These are phyloP conservation scores for Cryptococcus sp. DNA, from an alignment of 1,284 basidiomycete genomes.

Conservation along the genomic window DNA sequence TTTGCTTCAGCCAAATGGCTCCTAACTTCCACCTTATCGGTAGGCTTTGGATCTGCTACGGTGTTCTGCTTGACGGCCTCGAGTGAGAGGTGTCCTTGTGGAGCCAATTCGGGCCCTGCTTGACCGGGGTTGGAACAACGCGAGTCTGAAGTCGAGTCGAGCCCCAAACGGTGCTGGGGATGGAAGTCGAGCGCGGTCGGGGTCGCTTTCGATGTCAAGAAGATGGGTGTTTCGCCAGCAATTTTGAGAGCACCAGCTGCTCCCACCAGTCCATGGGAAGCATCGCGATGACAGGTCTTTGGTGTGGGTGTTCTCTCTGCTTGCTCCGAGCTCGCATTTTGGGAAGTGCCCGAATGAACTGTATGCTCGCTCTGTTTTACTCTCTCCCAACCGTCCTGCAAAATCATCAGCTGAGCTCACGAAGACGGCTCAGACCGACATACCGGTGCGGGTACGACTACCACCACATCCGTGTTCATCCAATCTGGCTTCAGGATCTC, in stretches of 20 bases:
- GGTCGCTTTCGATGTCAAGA: too few species aligned
- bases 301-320: background rate
- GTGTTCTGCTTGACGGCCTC: too few species aligned
- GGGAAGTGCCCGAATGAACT: background rate
- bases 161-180: too few species aligned
- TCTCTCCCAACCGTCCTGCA: constrained; percentile 11
- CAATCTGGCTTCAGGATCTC: constrained; percentile 1
- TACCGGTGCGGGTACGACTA: background rate
- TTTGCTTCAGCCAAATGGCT: constrained; percentile 1
- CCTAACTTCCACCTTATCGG: background rate
- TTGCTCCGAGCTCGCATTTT: background rate
- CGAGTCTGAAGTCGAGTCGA: too few species aligned
- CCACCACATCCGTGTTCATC: background rate
- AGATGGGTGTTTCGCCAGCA: too few species aligned
- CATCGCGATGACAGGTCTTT: too few species aligned
- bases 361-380: constrained; percentile 1
- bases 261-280: too few species aligned
- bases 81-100: too few species aligned
- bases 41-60: background rate
- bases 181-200: too few species aligned
- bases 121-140: too few species aligned
- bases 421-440: background rate
- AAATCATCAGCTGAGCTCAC: background rate
- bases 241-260: too few species aligned
- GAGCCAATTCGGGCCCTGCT: too few species aligned